Evolutionary conservation across 495 filamentous ascomycete genomes (phyloP).

Genomic region (Tuber indicum): DNA sequence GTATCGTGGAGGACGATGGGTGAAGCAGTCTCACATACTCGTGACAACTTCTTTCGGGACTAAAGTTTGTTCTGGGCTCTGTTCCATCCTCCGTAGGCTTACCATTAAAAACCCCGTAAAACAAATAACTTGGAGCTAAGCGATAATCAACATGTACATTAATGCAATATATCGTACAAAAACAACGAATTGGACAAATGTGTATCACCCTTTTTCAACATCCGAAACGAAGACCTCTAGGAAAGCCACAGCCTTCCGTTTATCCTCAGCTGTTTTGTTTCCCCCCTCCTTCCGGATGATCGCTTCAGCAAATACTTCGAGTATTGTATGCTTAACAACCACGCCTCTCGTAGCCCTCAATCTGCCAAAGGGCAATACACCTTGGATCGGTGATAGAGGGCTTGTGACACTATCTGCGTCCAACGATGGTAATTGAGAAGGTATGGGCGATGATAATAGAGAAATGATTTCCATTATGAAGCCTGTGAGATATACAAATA

Average conservation of each 20-base stretch:
- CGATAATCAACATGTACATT: neutral
- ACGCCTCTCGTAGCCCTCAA: slow-evolving; percentile 43
- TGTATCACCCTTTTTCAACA: slow-evolving; percentile 15
- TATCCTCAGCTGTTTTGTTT: slow-evolving; percentile 41
- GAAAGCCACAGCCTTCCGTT: slow-evolving; percentile 48
- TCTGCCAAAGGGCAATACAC: slow-evolving; percentile 43
- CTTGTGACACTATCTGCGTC: slow-evolving; percentile 19
- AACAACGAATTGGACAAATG: neutral
- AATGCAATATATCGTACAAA: neutral
- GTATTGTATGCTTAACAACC: slow-evolving; percentile 47
- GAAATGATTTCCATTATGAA: slow-evolving; percentile 36
- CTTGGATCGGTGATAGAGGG: slow-evolving; percentile 22
- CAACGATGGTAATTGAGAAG: slow-evolving; percentile 12
- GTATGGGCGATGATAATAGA: slow-evolving; percentile 22
- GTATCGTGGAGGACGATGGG: neutral
- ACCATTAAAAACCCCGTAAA: neutral
- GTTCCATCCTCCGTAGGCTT: neutral
- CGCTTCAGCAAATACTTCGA: slow-evolving; percentile 48
- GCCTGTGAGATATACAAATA: slow-evolving; percentile 39
- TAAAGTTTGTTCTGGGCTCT: neutral
- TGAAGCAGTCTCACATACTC: neutral
- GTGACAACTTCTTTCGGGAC: neutral
- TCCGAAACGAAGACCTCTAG: slow-evolving; percentile 45
- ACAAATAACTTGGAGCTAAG: neutral
- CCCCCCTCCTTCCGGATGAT: slow-evolving; percentile 46